These are phyloP conservation scores for Solanum boliviense DNA, from an alignment of 257 asterid genomes.

Conservation along the genomic window DNA sequence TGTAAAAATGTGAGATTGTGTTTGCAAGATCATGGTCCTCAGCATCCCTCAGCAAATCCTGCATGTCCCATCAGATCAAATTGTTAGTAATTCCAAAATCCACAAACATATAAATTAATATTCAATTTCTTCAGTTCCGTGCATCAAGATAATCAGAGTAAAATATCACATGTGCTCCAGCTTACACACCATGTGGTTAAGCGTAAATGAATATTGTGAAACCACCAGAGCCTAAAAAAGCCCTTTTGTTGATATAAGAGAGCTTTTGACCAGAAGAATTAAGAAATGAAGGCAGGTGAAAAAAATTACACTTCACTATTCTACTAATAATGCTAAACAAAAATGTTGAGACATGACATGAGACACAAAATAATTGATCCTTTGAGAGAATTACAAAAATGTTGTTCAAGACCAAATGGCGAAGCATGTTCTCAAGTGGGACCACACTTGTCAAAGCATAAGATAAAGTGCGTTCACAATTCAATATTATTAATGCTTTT, in stretches of 20 bases:
- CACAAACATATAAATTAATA: neutral
- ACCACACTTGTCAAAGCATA: neutral
- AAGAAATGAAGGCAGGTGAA: neutral
- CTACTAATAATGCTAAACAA: neutral
- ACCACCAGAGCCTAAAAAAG: neutral
- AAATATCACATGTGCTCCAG: neutral
- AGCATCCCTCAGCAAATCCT: conserved; percentile 72
- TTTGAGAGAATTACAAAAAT: neutral
- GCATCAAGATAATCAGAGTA: neutral
- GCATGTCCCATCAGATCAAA: conserved; percentile 12
- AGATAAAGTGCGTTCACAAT: neutral
- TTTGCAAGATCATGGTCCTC: conserved; percentile 80
- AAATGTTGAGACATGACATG: neutral
- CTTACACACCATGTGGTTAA: neutral
- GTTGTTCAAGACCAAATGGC: neutral
- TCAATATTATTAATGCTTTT: neutral
- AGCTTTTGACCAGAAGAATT: neutral
- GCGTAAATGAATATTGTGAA: neutral
- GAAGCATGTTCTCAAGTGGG: neutral
- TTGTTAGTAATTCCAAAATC: neutral
- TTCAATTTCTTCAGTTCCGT: neutral
- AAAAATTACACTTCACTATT: neutral
- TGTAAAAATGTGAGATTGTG: conserved; percentile 66
- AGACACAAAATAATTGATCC: neutral
- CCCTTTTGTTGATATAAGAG: neutral